phyloP scores from a whole-genome alignment of 2,329 filamentous ascomycete species.

The Penicillium griseofulvum region DNA sequence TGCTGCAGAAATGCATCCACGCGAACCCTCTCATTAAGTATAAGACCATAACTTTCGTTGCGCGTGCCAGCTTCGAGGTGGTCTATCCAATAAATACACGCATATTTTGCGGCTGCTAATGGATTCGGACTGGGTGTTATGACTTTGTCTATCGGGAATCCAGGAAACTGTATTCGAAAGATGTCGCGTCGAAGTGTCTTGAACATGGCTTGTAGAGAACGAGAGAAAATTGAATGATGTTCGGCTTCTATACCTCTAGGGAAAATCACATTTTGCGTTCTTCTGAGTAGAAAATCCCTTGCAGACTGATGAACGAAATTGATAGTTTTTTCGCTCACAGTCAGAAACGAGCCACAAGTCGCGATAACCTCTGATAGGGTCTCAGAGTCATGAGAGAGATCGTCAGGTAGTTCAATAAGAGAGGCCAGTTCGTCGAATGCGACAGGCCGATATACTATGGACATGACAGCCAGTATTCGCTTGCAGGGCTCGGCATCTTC shows the following conservation, averaged over 20 bases:
- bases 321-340: constrained; percentile 12
- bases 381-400: neutral
- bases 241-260: constrained; percentile 16
- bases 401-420: neutral
- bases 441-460: neutral
- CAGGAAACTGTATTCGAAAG: constrained; percentile 28
- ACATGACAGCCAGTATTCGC: neutral
- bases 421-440: neutral
- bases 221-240: constrained; percentile 33
- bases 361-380: constrained; percentile 12
- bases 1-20: constrained; percentile 20
- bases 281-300: constrained; percentile 19
- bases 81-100: constrained; percentile 37
- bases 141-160: constrained; percentile 16
- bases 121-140: constrained; percentile 21
- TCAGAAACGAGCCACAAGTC: constrained; percentile 26
- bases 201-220: constrained; percentile 35
- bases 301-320: constrained; percentile 29
- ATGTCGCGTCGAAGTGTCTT: constrained; percentile 36
- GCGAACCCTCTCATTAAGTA: constrained; percentile 1
- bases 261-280: constrained; percentile 24
- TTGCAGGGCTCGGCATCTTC: neutral
- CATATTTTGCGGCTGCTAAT: constrained; percentile 31
- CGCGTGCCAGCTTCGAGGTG: constrained; percentile 28
- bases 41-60: too few species aligned